Conservation (phyloP, 75 land plant species). For the Pseudotsuga menziesii region DNA sequence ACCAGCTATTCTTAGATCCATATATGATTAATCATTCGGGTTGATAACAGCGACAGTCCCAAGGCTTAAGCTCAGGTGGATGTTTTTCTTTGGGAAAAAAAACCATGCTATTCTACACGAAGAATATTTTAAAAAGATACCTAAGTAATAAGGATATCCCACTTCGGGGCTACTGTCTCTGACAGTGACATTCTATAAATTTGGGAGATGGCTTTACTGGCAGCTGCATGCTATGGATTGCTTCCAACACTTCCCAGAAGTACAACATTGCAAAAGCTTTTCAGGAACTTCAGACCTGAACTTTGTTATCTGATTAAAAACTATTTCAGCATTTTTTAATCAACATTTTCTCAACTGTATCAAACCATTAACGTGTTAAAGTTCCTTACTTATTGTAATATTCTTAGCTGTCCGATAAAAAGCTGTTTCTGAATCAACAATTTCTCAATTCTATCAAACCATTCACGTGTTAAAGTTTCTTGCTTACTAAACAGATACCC, state of each 20-base stretch:
- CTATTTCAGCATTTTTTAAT: not conserved
- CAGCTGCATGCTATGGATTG: not conserved
- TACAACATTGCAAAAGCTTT: not conserved
- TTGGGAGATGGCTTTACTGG: not conserved
- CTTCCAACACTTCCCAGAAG: not conserved
- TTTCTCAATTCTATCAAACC: not conserved
- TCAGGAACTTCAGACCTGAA: not conserved
- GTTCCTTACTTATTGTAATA: not conserved
- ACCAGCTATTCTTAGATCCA: too few relatives aligned
- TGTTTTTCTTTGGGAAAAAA: too few relatives aligned
- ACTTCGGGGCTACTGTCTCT: not conserved
- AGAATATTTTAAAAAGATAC: too few relatives aligned
- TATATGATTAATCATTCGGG: too few relatives aligned
- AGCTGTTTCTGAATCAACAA: not conserved
- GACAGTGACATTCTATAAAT: not conserved
- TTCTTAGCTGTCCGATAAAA: not conserved
- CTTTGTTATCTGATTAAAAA: not conserved
- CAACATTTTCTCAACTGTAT: not conserved
- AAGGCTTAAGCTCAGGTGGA: too few relatives aligned
- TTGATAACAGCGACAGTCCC: too few relatives aligned
- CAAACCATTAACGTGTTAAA: not conserved
- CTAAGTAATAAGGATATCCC: not conserved
- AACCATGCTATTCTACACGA: too few relatives aligned
- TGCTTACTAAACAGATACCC: not conserved
- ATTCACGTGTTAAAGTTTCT: not conserved